These are phyloP conservation scores for Sclerotiophoma versabilis DNA, from an alignment of 2,329 filamentous ascomycete species.

Conservation along the genomic window DNA sequence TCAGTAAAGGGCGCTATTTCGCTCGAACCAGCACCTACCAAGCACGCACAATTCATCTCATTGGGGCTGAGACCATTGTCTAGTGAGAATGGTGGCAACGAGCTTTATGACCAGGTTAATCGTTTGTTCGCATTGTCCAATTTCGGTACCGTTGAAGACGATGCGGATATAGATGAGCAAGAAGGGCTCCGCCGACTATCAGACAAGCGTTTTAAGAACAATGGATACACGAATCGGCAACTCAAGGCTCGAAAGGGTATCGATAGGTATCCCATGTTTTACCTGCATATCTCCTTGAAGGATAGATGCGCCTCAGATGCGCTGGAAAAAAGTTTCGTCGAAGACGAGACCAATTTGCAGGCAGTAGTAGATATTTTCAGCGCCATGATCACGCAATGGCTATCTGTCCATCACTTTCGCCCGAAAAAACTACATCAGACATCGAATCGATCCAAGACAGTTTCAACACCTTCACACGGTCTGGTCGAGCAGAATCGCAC, in stretches of 20 bases:
- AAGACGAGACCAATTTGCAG: slow-evolving; percentile 53
- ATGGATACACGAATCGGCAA: slow-evolving; percentile 60
- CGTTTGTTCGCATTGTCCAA: slow-evolving; percentile 75
- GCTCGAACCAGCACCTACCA: slow-evolving; percentile 72
- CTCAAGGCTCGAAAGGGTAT: slow-evolving; percentile 68
- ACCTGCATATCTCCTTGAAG: slow-evolving; percentile 68
- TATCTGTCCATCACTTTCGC: slow-evolving; percentile 74
- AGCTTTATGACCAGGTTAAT: slow-evolving; percentile 82
- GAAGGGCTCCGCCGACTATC: slow-evolving; percentile 47
- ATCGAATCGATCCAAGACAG: slow-evolving; percentile 11
- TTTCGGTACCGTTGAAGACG: slow-evolving; percentile 71
- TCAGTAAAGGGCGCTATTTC: slow-evolving; percentile 76
- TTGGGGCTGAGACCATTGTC: slow-evolving; percentile 74
- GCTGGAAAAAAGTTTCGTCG: slow-evolving; percentile 31
- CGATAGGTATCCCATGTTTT: slow-evolving; percentile 90
- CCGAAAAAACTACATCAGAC: slow-evolving; percentile 51
- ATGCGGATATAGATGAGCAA: slow-evolving; percentile 42
- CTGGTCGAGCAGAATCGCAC: not conserved
- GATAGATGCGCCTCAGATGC: slow-evolving; percentile 11
- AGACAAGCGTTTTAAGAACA: slow-evolving; percentile 55
- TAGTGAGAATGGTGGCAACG: slow-evolving; percentile 63
- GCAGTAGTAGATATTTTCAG: slow-evolving; percentile 69
- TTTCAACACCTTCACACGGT: slow-evolving; percentile 2
- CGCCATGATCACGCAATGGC: slow-evolving; percentile 74
- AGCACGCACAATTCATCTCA: slow-evolving; percentile 80